These are phyloP conservation scores for Albatrellus ellisii DNA, from an alignment of 768 basidiomycete genomes.

Conservation along the genomic window DNA sequence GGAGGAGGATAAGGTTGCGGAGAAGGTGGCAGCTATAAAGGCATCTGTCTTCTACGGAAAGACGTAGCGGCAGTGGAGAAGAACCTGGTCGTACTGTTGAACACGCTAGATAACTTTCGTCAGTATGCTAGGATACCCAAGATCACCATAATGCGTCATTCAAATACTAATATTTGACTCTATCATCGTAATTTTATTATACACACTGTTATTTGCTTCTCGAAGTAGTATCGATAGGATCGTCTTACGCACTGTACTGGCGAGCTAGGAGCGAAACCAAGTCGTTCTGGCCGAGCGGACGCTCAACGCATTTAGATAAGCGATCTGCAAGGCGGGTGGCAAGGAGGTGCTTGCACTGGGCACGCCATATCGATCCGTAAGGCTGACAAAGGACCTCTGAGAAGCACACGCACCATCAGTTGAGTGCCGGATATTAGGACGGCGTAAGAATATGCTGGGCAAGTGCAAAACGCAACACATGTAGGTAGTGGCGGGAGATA, in stretches of 20 bases:
- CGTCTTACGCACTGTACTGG: too few species aligned
- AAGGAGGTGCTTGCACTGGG: constrained; percentile 71
- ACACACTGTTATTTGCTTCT: too few species aligned
- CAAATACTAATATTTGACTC: too few species aligned
- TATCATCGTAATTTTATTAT: too few species aligned
- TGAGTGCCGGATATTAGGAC: constrained; percentile 49
- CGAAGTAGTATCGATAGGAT: too few species aligned
- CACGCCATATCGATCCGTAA: background rate
- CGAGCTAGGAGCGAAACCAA: constrained; percentile 30
- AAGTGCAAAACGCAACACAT: constrained; percentile 46
- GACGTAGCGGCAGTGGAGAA: too few species aligned
- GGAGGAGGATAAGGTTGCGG: constrained; percentile 11
- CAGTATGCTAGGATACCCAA: too few species aligned
- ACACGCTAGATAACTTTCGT: too few species aligned
- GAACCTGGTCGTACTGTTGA: background rate
- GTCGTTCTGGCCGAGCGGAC: constrained; percentile 32
- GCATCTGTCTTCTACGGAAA: background rate
- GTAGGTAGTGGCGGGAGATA: constrained; percentile 30
- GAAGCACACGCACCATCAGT: constrained; percentile 37
- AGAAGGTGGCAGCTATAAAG: constrained; percentile 2
- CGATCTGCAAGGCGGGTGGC: constrained; percentile 49
- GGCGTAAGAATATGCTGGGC: constrained; percentile 56
- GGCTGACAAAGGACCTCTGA: background rate
- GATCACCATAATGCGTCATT: too few species aligned
- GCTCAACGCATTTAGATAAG: constrained; percentile 37